These are phyloP conservation scores for Colletotrichum scovillei DNA, from an alignment of 2,329 filamentous ascomycete species.

Conservation along the genomic window DNA sequence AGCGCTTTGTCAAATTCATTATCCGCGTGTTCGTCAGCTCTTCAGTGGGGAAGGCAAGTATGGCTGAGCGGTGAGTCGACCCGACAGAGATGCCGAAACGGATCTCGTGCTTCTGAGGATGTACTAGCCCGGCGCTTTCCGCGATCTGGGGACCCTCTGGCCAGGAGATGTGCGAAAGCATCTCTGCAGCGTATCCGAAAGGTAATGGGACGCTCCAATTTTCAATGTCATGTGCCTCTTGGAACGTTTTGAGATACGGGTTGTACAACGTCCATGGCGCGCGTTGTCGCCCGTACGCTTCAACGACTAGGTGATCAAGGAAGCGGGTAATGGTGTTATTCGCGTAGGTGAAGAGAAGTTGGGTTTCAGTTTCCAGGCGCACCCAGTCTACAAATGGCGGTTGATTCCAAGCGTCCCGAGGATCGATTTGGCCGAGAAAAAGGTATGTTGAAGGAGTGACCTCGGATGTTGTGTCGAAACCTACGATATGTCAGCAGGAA, in stretches of 20 bases:
- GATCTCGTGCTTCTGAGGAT: background rate
- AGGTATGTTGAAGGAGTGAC: background rate
- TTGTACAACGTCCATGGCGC: background rate
- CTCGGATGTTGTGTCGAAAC: background rate
- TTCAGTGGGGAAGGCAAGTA: background rate
- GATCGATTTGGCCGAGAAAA: background rate
- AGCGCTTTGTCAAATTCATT: background rate
- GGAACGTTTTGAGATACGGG: slow-evolving; percentile 10
- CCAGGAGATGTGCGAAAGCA: background rate
- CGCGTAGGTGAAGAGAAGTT: background rate
- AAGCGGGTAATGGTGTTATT: background rate
- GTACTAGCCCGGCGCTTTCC: background rate
- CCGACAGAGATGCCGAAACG: background rate
- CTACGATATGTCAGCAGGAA: background rate
- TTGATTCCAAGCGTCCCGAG: background rate
- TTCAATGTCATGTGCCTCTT: background rate
- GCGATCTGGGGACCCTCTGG: background rate
- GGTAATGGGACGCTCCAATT: background rate
- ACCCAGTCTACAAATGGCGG: slow-evolving; percentile 18
- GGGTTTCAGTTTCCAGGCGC: background rate
- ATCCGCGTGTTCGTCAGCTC: background rate
- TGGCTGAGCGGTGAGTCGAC: background rate
- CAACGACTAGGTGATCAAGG: slow-evolving; percentile 4
- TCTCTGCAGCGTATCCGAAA: background rate
- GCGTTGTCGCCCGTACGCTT: background rate